Evolutionary conservation across 768 basidiomycete genomes (phyloP), one percentile per base, ranked within the genome.

Genomic region (Tremella fuciformis): DNA sequence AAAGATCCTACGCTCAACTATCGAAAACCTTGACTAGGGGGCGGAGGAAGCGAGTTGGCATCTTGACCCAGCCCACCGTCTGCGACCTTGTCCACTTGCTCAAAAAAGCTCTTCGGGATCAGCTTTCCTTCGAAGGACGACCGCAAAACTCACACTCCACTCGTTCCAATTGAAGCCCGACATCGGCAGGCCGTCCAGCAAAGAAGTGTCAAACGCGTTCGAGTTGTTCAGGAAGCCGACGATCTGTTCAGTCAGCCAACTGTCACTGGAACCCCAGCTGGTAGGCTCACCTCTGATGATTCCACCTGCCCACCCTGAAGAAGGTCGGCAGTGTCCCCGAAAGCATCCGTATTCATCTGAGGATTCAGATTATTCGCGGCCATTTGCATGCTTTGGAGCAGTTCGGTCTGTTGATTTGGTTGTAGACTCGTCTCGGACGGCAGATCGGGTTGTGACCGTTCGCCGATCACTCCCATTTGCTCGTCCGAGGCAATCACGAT

Each of bases 141-240:
- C n/a, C 4, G 16, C 8, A 4, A 6, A 21, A 37, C 51, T 52
- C 29, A 52, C 51, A 39, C 57, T 57, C 69, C 69, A 73, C 21
- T 61, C 50, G 41, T 66, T 51, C 50, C 63, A 77, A 53, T 77
- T 67, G 38, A 75, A 71, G 0, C 62, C 59, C 37, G 54, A 62
- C 9, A 64, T 62, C 2, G 76, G 76, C 22, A 75, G 42, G 7
- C 62, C 59, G 34, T 73, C 73, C 15, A 76, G 57, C 42, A 73
- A 60, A n/a, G 29, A 52, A 7, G 58, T 58, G 47, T 74, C 67
- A 37, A 65, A 53, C 16, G n/a, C 39, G 21, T 59, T 64, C 47
- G 34, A 65, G 25, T 39, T 53, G 18, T 22, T 58, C 47, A 21
- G 51, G 51, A 24, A 50, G 46, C 19, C 26, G 22, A 21, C 34